Evolutionary conservation across 78 protist genomes (phyloP), one percentile per base, ranked within the genome.

Genomic region (Carpediemonas membranifera): DNA sequence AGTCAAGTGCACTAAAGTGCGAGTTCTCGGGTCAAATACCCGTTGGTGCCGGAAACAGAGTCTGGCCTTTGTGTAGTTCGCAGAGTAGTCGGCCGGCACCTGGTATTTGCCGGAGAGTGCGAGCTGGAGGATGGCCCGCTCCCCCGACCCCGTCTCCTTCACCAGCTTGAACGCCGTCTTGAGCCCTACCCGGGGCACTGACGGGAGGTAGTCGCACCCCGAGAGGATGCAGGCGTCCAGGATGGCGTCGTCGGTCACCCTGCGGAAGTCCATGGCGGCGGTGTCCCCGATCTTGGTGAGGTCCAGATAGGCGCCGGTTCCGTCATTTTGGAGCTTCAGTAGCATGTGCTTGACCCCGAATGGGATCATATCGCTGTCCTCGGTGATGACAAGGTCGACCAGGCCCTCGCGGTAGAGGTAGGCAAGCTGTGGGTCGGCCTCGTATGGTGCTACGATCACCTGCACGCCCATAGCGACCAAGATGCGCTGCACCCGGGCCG

Each of bases 401-500:
- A 57, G 41, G n/a, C 79, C 74, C 7, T 68, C 57, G 5, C 35
- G 41, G 9, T 61, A 43, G 50, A 95, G 78, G 63, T 75, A 93
- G 9, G 94, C 96, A 9, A 95, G 74, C 72, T 95, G 98, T 9
- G 97, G 93, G 53, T 95, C 98, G 0, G 98, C 98, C 74, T 95
- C 98, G 63, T 93, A 93, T 0, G 98, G 98, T 1, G 98, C 95
- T 16, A 95, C 96, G 7, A 90, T 18, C 58, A 27, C 81, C 57
- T 76, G 81, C 7, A 91, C 47, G 9, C 47, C 47, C n/a, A n/a
- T n/a, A n/a, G n/a, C n/a, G n/a, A n/a, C n/a, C n/a, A n/a, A n/a
- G n/a, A n/a, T n/a, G n/a, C n/a, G n/a, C n/a, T n/a, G n/a, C n/a
- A n/a, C n/a, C n/a, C n/a, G n/a, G n/a, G n/a, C n/a, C n/a, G n/a